Base-by-base conservation (phyloP, 805 yeast genomes). In the Pichia cabralensis region DNA sequence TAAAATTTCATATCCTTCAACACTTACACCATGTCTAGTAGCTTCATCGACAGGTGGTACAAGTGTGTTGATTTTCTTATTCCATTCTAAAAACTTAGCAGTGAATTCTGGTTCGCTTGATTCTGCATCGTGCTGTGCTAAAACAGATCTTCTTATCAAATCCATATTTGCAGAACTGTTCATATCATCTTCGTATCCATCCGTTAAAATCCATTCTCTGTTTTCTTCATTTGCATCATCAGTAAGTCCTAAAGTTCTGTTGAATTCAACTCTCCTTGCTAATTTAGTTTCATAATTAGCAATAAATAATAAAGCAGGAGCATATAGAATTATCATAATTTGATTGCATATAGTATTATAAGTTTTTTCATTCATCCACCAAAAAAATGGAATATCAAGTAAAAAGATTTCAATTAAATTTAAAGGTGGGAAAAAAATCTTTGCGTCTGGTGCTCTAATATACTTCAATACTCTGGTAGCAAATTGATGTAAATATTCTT, bases 401-500 rank as follows among this genome's bases (percentile, higher is more conserved):
- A 76, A 46, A 7, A 71, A 30, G 2, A 78, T 31, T 55, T 85
- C 95, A 35, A 85, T 57, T 45, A 85, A 53, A 53, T 85, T 85
- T 43, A 83, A 67, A 5, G 95, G 95, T 5, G 95, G 89, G 18
- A 83, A 86, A 52, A 74, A 85, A 26, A 84, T 80, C 49, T 80
- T 75, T 38, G 75, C 78, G 59, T 85, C 95, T 0, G 95, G 95
- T 0, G 95, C 95, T 46, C 95, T 67, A 34, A 84, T 75, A 52
- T 80, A 85, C 41, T 88, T 67, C 46, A 85, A 65, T 1, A 94
- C 83, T 62, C 85, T 83, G 42, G 80, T 80, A 4, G 95, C 82
- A 45, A 81, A 81, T 35, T 83, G 67, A 0, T 94, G 94, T 63
- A 84, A 69, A 51, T 79, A 85, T 53, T 85, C 95, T 50, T 81